Base-by-base conservation (phyloP, 1,139 yeast genomes). In the Blastobotrys illinoisensis region DNA sequence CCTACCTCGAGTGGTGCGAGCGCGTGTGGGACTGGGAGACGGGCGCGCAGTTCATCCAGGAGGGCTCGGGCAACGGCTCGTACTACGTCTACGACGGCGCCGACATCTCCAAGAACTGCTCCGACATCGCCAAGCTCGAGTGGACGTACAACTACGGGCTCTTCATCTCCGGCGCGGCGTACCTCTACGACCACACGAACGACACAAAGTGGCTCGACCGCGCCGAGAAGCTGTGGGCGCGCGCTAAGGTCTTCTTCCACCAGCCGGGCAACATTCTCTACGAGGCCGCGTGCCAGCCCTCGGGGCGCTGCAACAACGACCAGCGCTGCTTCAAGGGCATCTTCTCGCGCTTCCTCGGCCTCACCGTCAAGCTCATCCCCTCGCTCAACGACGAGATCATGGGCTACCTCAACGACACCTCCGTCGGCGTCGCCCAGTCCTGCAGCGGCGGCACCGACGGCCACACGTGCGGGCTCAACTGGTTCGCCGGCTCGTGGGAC, bases 81-180 rank as follows among this genome's bases (percentile, higher is more conserved):
- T 67, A 76, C 57, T 71, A 73, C 50, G 80, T 86, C 40, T 83
- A 79, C 65, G 96, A 88, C 68, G 96, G 96, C 60, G 88, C 88
- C n/a, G 74, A 79, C 59, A 76, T 81, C 49, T 72, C 66, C 44
- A 69, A 73, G 56, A 80, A 83, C 71, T 88, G 96, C 68, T 64
- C 82, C 2, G 74, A 76, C 28, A 65, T 82, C 46, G 76, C 82
- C 40, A 70, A 71, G 44, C 74, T 76, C 45, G 82, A 81, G 67
- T 88, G 95, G 95, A 79, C 89, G 14, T 88, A 88, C 69, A 86
- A 87, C 67, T 86, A 85, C 67, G 96, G 91, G n/a, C 75, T 86
- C 28, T 70, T 85, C 69, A 68, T 87, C 65, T 75, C 86, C 1
- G 96, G 96, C 1, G 71, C 82, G 58, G 95, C 95, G 1, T 85